These are phyloP conservation scores for Psilocybe azurescens DNA, from an alignment of 768 basidiomycete species.

Conservation along the genomic window DNA sequence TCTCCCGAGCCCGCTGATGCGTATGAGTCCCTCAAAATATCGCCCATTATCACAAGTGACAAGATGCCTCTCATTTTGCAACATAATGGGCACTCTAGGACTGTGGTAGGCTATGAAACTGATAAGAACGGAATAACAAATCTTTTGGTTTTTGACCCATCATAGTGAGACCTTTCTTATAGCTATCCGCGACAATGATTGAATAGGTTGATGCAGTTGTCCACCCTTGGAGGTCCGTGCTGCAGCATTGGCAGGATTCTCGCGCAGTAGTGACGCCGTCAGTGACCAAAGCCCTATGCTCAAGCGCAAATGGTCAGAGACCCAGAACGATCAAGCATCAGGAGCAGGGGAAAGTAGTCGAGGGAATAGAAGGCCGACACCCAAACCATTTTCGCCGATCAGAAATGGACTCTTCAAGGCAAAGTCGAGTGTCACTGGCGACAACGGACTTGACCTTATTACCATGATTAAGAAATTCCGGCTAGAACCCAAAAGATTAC, in stretches of 20 bases:
- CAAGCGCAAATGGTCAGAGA: conserved; percentile 27
- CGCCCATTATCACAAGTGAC: conserved; percentile 59
- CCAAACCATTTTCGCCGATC: conserved; percentile 9
- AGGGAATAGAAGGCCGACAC: background rate
- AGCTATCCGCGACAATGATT: background rate
- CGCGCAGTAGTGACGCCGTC: background rate
- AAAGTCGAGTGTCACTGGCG: background rate
- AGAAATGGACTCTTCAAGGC: conserved; percentile 9
- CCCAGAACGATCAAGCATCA: conserved; percentile 3
- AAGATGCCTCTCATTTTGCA: conserved; percentile 86
- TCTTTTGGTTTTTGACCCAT: conserved; percentile 82
- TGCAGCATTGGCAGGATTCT: conserved; percentile 23
- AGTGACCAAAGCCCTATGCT: background rate
- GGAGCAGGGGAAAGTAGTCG: background rate
- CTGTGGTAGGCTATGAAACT: conserved; percentile 84
- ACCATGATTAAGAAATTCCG: conserved; percentile 50
- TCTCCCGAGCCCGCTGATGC: conserved; percentile 38
- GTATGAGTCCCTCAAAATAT: conserved; percentile 58
- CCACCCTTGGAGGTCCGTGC: conserved; percentile 23
- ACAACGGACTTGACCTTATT: conserved; percentile 24
- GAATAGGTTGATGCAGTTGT: conserved; percentile 10
- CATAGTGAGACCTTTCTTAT: conserved; percentile 46
- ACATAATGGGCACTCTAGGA: conserved; percentile 85
- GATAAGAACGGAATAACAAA: conserved; percentile 59
- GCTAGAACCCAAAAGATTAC: conserved; percentile 44